Evolutionary conservation across 805 yeast species (phyloP), one percentile per base, ranked within the genome.

Genomic region (Candida montana): DNA sequence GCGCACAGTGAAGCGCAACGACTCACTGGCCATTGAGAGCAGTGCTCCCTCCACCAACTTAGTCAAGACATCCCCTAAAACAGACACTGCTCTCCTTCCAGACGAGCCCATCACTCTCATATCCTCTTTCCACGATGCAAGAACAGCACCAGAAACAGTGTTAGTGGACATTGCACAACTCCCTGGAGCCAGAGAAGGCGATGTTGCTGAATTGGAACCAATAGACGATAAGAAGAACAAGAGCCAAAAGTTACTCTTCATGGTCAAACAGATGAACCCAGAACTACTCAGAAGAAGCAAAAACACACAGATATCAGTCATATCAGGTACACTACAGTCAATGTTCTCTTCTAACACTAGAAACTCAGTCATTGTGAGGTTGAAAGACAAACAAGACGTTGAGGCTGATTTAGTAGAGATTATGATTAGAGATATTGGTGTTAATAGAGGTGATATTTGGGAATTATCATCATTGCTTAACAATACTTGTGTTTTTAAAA

Each of bases 371-470:
- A 67, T 71, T 51, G 76, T 90, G 3, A 68, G 69, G 51, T 66
- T 64, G 37, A 71, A 59, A 61, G 64, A 61, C 16, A 66, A 67
- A 33, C 61, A 64, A 7, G 60, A 68, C 1, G 81, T 75, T n/a
- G 83, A 77, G 47, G 83, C 90, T 1, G 96, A 93, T 52, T 72
- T 87, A 3, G 75, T 90, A 4, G 98, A 93, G 54, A 63, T 93
- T 5, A 79, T 79, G 56, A 74, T 88, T 40, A 86, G 81, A 52
- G 97, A 93, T 53, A 69, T 87, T 17, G 77, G 83, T 49, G 64
- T 93, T 13, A 78, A 95, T 4, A 68, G 99, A 50, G 96, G 95
- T 46, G 93, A 88, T 52, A 91, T 90, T 89, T 93, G 98, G 96
- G 69, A 75, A 20, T 64, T 91, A 12, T 77, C 95, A 0, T 70